Evolutionary conservation across 2,329 filamentous ascomycete species (phyloP), one percentile per base, ranked within the genome.

Genomic region (Aurifilum marmelostoma): DNA sequence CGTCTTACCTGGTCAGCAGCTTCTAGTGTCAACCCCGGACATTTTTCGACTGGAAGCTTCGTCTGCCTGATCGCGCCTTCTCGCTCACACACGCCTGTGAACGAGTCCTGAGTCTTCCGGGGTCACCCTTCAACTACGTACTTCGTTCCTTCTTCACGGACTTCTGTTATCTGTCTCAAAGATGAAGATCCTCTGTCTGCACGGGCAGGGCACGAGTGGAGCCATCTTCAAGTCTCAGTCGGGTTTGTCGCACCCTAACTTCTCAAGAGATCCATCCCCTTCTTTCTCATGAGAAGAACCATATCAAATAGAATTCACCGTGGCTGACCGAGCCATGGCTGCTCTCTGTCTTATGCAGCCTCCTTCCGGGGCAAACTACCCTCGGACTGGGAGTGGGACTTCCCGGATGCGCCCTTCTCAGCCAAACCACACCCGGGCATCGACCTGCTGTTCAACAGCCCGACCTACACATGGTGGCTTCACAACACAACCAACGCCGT

Each of bases 121-220:
- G n/a, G 41, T 21, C 41, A 27, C 11, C n/a, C 8, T 34, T 34
- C 16, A 3, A 8, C 11, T 21, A 47, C 43, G n/a, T 47, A 47
- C n/a, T n/a, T n/a, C n/a, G n/a, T n/a, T n/a, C n/a, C n/a, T n/a
- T n/a, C n/a, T n/a, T n/a, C n/a, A n/a, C n/a, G n/a, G n/a, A 7
- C 43, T 47, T 47, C 43, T 47, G 21, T 7, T 34, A 34, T n/a
- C 43, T 47, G 43, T 47, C 27, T 18, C 41, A 47, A 50, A 7
- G 16, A 79, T 80, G 75, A 76, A 72, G 61, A 69, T 80, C 41
- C 79, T 81, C 58, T 77, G 76, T 69, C 77, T 81, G 7, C 79
- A 81, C 71, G 79, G 79, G 50, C 75, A 75, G 52, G 79, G 79
- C 71, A 79, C 79, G 32, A 80, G 78, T 70, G 79, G 71, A 71